phyloP scores from a whole-genome alignment of 257 asterid species.

The Sherardia arvensis region DNA sequence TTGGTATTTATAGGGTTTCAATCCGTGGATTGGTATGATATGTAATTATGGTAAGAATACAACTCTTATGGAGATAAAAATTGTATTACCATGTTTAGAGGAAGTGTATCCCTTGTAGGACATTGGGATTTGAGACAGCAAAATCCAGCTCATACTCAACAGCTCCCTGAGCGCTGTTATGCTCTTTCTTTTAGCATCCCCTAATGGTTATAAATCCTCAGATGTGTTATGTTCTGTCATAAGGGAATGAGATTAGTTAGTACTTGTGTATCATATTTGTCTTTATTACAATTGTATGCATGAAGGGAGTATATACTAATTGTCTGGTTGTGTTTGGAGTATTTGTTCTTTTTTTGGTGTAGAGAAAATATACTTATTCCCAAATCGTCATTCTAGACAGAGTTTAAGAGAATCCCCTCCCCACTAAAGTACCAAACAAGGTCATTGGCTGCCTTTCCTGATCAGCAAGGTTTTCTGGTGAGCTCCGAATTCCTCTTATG shows the following conservation, averaged over 20 bases:
- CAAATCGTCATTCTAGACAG: slow-evolving; percentile 39
- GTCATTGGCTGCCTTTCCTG: slow-evolving; percentile 96
- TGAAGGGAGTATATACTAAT: too few species aligned
- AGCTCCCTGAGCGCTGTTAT: slow-evolving; percentile 94
- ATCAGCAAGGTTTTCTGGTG: slow-evolving; percentile 94
- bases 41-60: too few species aligned
- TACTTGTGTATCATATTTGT: not conserved
- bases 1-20: too few species aligned
- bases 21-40: too few species aligned
- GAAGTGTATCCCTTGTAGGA: too few species aligned
- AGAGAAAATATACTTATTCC: not conserved
- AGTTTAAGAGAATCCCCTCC: slow-evolving; percentile 74
- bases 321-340: too few species aligned
- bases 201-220: slow-evolving; percentile 96
- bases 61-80: too few species aligned
- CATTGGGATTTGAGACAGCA: slow-evolving; percentile 95
- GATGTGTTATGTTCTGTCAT: slow-evolving; percentile 33
- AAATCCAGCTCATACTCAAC: slow-evolving; percentile 81
- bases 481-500: slow-evolving; percentile 16
- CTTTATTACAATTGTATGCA: not conserved
- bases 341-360: too few species aligned
- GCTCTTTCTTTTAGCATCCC: slow-evolving; percentile 84
- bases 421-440: slow-evolving; percentile 96
- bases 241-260: slow-evolving; percentile 4
- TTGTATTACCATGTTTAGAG: too few species aligned